phyloP scores from a whole-genome alignment of 2,329 filamentous ascomycete species.

The Colletotrichum gloeosporioides region DNA sequence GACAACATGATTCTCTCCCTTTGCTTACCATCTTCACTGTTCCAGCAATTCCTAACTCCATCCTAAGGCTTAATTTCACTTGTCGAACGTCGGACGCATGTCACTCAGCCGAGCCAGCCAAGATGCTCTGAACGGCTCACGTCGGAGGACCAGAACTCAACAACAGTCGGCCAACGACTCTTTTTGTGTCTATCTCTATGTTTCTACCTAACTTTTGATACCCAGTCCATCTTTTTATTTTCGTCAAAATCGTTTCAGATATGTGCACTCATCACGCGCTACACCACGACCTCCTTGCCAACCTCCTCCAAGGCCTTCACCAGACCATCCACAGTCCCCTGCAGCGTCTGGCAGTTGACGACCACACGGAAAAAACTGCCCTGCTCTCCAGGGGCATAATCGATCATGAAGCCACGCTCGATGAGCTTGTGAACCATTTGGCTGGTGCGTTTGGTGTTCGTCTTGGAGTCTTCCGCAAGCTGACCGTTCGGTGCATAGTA shows the following conservation, averaged over 20 bases:
- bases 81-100: not conserved
- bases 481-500: constrained; percentile 73
- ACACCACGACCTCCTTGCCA: constrained; percentile 33
- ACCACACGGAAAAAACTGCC: constrained; percentile 67
- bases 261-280: not conserved
- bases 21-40: not conserved
- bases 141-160: not conserved
- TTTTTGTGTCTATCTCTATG: not conserved
- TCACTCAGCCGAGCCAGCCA: not conserved
- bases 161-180: not conserved
- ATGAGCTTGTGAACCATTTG: constrained; percentile 54
- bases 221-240: not conserved
- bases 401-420: constrained; percentile 62
- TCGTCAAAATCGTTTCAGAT: not conserved
- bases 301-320: constrained; percentile 58
- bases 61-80: too few relatives aligned
- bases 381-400: constrained; percentile 62
- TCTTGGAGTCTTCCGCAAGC: constrained; percentile 44
- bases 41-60: not conserved
- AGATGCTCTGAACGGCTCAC: not conserved
- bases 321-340: constrained; percentile 57
- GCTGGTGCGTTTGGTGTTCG: constrained; percentile 56
- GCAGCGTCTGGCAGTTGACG: constrained; percentile 61
- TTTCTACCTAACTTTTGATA: not conserved
- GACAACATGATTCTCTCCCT: not conserved